Evolutionary conservation across 495 filamentous ascomycete genomes (phyloP).

Genomic region (Penicillium pulvis): DNA sequence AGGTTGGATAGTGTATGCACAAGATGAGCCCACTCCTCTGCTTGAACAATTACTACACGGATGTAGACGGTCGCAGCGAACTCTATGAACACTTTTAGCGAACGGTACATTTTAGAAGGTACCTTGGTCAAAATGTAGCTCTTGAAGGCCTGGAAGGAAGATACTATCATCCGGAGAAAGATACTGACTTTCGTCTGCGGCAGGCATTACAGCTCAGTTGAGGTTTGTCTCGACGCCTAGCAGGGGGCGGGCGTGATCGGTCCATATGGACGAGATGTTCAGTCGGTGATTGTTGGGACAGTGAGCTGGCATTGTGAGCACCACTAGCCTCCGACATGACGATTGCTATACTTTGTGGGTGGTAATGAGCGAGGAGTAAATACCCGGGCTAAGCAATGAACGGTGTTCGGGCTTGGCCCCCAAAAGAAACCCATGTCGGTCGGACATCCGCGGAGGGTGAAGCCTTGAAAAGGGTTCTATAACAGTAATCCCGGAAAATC

Average conservation of each 20-base stretch:
- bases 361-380: too few relatives aligned
- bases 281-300: background rate
- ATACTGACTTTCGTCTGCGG: slow-evolving; percentile 33
- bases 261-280: background rate
- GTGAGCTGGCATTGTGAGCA: background rate
- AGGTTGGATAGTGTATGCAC: slow-evolving; percentile 14
- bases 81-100: slow-evolving; percentile 1
- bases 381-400: too few relatives aligned
- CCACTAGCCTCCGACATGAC: background rate
- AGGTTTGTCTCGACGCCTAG: slow-evolving; percentile 26
- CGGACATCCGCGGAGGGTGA: background rate
- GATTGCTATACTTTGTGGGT: background rate
- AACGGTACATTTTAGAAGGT: background rate
- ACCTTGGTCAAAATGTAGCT: background rate
- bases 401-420: background rate
- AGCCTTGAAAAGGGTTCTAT: background rate
- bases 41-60: slow-evolving; percentile 19
- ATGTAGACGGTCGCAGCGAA: slow-evolving; percentile 29
- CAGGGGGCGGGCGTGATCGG: background rate
- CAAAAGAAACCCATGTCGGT: background rate
- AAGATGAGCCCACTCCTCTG: slow-evolving; percentile 5
- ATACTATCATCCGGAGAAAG: background rate
- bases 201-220: slow-evolving; percentile 39
- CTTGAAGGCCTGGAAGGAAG: background rate
- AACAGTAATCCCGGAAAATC: too few relatives aligned